A percentile compares a stretch with the other conserved stretches of the same genome.
Conservation (phyloP, 2,329 filamentous ascomycete species). For the Fusarium oxysporum region DNA sequence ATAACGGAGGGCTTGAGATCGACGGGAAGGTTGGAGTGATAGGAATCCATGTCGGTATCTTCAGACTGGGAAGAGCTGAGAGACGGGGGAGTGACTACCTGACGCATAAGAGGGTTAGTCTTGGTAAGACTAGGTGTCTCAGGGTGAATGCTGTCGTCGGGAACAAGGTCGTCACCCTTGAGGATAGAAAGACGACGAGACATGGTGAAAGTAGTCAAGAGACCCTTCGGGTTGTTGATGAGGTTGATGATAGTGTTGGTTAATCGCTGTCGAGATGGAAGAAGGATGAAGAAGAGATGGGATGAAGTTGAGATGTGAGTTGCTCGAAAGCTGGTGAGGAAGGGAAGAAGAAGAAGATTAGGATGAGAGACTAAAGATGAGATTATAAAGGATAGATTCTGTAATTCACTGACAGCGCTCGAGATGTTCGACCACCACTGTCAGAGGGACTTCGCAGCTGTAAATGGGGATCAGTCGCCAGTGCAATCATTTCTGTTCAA, state of each 20-base stretch:
- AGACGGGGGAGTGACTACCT: not conserved
- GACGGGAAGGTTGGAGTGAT: not conserved
- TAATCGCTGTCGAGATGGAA: not conserved
- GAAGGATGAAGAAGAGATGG: not conserved
- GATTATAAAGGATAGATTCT: not conserved
- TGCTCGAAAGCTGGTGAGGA: not conserved
- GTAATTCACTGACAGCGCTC: not conserved
- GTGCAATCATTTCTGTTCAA: rapidly evolving
- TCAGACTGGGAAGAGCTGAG: not conserved
- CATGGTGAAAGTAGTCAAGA: not conserved
- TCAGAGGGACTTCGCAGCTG: not conserved
- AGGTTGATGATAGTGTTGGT: not conserved
- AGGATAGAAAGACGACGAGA: not conserved
- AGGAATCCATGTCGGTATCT: rapidly evolving
- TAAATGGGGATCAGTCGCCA: not conserved
- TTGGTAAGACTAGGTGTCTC: not conserved
- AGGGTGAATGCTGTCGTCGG: too few relatives aligned
- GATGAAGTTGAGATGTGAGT: not conserved
- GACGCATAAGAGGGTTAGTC: not conserved
- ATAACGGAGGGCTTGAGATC: not conserved
- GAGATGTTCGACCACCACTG: not conserved
- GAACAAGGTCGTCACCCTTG: not conserved
- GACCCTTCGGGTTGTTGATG: not conserved
- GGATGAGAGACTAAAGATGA: not conserved
- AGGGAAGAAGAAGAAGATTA: not conserved